Conservation (phyloP, 164 flowering plant species). For the Tetrastigma voinierianum region DNA sequence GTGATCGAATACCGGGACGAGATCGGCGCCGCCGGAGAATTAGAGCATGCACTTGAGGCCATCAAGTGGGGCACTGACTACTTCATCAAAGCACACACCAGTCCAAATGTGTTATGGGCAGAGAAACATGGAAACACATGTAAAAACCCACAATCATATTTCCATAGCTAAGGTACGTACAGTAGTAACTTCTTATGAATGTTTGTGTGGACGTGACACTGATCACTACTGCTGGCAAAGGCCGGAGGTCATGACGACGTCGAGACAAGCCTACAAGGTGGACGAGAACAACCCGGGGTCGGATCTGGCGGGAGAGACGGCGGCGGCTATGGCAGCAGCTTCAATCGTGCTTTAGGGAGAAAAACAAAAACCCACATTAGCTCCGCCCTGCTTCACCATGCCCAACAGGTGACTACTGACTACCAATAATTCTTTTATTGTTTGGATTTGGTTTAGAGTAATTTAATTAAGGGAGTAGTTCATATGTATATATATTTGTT, state of each 20-base stretch:
- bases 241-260: constrained; percentile 78
- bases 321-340: constrained; percentile 77
- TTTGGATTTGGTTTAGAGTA: background rate
- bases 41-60: constrained; percentile 46
- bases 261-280: constrained; percentile 52
- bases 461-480: background rate
- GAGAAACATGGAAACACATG: too few species aligned
- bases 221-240: constrained; percentile 74
- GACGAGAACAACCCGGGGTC: constrained; percentile 65
- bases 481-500: background rate
- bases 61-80: constrained; percentile 78
- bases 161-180: too few species aligned
- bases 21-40: constrained; percentile 42
- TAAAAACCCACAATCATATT: too few species aligned
- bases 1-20: constrained; percentile 38
- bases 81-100: constrained; percentile 65
- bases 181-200: too few species aligned
- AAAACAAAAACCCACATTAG: constrained; percentile 58
- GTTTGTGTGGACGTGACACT: constrained; percentile 61
- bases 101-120: constrained; percentile 59
- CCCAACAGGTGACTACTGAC: constrained; percentile 58
- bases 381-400: constrained; percentile 59
- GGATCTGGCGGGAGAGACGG: constrained; percentile 69
- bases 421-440: background rate
- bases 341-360: constrained; percentile 57